phyloP scores from a whole-genome alignment of 73 alveolate genomes.

The Tetrahymena malaccensis region DNA sequence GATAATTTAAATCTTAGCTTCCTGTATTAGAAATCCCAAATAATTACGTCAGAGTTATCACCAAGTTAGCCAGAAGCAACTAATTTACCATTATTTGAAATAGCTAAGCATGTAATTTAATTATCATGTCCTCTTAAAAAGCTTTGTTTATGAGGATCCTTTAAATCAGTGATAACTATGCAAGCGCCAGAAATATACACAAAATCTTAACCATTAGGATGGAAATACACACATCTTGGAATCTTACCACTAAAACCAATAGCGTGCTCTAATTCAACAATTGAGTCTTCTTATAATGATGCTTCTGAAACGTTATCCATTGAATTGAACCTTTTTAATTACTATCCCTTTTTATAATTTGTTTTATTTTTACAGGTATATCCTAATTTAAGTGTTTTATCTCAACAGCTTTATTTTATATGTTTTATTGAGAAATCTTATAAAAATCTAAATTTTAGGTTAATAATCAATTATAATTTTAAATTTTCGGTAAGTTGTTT shows the following conservation, averaged over 20 bases:
- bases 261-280: constrained; percentile 88
- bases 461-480: not conserved
- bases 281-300: not conserved
- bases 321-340: not conserved
- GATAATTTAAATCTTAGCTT: constrained; percentile 70
- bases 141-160: constrained; percentile 87
- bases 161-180: constrained; percentile 79
- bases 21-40: constrained; percentile 83
- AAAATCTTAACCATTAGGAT: constrained; percentile 87
- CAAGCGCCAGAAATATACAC: constrained; percentile 87
- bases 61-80: constrained; percentile 94
- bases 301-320: not conserved
- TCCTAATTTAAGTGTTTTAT: not conserved
- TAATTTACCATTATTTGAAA: constrained; percentile 72
- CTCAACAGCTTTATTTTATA: not conserved
- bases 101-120: constrained; percentile 82
- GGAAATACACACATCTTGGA: constrained; percentile 69
- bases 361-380: not conserved
- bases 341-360: not conserved
- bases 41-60: constrained; percentile 86
- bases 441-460: not conserved
- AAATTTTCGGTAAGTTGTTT: not conserved
- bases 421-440: not conserved
- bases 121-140: constrained; percentile 94
- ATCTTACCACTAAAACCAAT: constrained; percentile 85